Evolutionary conservation across 352 stramenopile species (phyloP), one percentile per base, ranked within the genome.

Genomic region (Phytophthora lateralis): DNA sequence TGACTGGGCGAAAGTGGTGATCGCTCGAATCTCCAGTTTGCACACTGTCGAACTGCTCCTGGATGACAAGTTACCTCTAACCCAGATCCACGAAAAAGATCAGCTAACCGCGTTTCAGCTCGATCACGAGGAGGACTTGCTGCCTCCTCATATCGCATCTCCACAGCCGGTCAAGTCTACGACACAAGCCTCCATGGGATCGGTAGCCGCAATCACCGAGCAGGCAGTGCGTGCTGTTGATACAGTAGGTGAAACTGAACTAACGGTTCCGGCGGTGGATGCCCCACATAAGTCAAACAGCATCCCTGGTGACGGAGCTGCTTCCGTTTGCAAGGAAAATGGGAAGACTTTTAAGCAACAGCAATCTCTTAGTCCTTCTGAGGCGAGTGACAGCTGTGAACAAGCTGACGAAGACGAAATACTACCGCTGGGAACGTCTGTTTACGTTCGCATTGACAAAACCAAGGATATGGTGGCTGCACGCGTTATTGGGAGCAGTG

Each of bases 41-140:
- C 80, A 91, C 50, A 91, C 73, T 7, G 71, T 94, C 27, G 85
- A 94, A 45, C 46, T 60, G 12, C 60, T 94, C 11, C 43, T 94
- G n/a, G 82, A 91, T 38, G 71, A 77, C 9, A 84, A 79, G 39
- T 66, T 84, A 38, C 71, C 76, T 2, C 29, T 94, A n/a, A 68
- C 56, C n/a, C 81, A 88, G 11, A 87, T 96, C 37, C 82, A 89
- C 47, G 87, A 96, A 34, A 84, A 81, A 10, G 83, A 94, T 32
- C 80, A 90, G 21, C 50, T 96, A 8, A 81, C 77, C 4, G 83
- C 78, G 2, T 96, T 90, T 53, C 65, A 93, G 41, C 61, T 93
- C 15, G 83, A 93, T 63, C 56, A 27, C 0, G 39, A 69, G 1
- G 47, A 67, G 21, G 67, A 77, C 11, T 63, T 73, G 17, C 18